A percentile compares a stretch with the other conserved stretches of the same genome.
phyloP scores from a whole-genome alignment of 2,329 filamentous ascomycete genomes.

The Alternaria ventricosa region DNA sequence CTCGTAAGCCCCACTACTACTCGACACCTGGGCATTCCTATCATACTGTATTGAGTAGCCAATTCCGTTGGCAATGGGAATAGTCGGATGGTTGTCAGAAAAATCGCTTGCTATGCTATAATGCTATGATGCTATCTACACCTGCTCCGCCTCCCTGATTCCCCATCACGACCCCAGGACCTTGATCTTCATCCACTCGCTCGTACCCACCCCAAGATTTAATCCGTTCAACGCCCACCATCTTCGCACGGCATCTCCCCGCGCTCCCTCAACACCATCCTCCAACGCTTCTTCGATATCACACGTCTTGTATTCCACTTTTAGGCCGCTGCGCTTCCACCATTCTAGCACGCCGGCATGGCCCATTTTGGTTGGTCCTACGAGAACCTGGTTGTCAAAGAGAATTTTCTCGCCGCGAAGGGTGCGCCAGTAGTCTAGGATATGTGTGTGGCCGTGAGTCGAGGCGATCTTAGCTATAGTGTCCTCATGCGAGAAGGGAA shows the following conservation, averaged over 20 bases:
- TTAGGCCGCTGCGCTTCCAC: constrained; percentile 81
- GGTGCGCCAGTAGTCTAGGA: constrained; percentile 82
- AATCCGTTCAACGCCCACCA: constrained; percentile 92
- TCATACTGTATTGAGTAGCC: not conserved
- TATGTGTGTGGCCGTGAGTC: constrained; percentile 81
- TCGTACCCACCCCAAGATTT: constrained; percentile 80
- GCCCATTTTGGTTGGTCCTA: constrained; percentile 86
- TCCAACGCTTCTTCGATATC: constrained; percentile 95
- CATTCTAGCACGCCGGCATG: constrained; percentile 86
- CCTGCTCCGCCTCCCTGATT: not conserved
- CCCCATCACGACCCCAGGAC: constrained; percentile 57
- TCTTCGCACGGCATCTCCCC: constrained; percentile 73
- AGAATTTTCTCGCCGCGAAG: constrained; percentile 77
- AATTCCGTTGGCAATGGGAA: not conserved
- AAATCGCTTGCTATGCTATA: not conserved
- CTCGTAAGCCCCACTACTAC: too few species aligned
- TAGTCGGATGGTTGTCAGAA: not conserved
- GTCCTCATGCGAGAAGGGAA: constrained; percentile 80
- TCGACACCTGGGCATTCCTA: too few species aligned
- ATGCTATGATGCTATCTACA: not conserved
- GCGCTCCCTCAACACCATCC: constrained; percentile 73
- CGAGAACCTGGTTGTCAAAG: constrained; percentile 82
- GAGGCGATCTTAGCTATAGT: constrained; percentile 84
- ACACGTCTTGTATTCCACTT: constrained; percentile 91
- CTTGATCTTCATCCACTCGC: constrained; percentile 87